Evolutionary conservation across 176 grass and related monocot genomes (phyloP).

Genomic region (Panicum miliaceum): DNA sequence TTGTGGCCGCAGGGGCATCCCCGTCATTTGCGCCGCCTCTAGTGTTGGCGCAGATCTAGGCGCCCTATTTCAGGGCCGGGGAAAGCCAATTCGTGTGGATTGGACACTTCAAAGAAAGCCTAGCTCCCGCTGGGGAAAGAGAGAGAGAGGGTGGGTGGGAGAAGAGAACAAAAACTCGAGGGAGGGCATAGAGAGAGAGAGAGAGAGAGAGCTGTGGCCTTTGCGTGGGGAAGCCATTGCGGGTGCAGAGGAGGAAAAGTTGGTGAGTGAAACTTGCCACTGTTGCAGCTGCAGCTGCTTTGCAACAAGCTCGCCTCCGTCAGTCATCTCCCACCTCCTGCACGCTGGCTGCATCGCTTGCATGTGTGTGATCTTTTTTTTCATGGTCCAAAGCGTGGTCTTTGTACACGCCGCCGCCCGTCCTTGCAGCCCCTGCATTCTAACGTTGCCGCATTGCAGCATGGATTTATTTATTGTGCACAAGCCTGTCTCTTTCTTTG

Average conservation of each 20-base stretch:
- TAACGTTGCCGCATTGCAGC: background rate
- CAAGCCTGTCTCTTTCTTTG: background rate
- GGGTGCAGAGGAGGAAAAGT: background rate
- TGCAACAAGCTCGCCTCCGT: background rate
- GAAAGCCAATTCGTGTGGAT: conserved; percentile 46
- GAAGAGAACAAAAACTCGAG: conserved; percentile 35
- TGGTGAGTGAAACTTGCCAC: conserved; percentile 42
- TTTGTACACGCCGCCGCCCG: conserved; percentile 8
- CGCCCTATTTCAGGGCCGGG: conserved; percentile 48
- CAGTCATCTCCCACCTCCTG: background rate
- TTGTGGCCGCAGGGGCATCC: background rate
- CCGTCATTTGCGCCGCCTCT: conserved; percentile 1
- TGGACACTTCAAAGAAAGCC: conserved; percentile 49
- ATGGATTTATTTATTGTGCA: conserved; percentile 39
- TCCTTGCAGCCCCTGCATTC: background rate
- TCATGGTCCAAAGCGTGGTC: conserved; percentile 34
- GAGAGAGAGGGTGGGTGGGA: background rate
- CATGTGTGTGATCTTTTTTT: conserved; percentile 39
- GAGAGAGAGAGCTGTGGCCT: background rate
- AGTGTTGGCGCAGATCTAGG: conserved; percentile 44
- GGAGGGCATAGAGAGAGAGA: background rate
- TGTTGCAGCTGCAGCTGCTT: background rate
- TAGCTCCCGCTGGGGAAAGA: background rate
- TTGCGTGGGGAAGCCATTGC: background rate
- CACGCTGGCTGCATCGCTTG: background rate